A percentile compares a stretch with the other conserved stretches of the same genome.
Conservation (phyloP, 345 rosid species). For the Euclidium syriacum region DNA sequence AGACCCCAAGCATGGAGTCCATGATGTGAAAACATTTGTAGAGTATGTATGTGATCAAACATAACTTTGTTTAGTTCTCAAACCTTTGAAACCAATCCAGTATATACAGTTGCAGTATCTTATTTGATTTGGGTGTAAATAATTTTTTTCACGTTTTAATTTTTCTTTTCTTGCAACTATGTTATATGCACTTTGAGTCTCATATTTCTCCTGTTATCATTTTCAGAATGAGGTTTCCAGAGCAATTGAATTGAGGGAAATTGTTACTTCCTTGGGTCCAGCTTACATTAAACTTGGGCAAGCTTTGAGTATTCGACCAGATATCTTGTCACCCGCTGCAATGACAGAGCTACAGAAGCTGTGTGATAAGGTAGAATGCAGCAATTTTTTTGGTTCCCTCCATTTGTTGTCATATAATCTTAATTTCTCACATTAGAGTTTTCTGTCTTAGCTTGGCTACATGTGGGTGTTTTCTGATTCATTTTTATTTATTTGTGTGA, state of each 20-base stretch:
- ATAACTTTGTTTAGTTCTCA: neutral
- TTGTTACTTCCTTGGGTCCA: conserved; percentile 97
- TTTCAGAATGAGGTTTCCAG: conserved; percentile 92
- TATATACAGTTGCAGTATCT: neutral
- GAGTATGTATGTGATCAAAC: neutral
- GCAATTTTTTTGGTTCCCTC: neutral
- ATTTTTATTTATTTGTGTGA: conserved; percentile 36
- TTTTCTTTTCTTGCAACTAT: neutral
- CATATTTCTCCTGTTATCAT: conserved; percentile 5
- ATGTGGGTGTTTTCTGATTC: neutral
- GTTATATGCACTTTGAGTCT: neutral
- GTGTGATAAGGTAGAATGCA: conserved; percentile 76
- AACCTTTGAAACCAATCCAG: neutral
- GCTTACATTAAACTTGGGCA: conserved; percentile 98
- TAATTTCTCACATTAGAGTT: neutral
- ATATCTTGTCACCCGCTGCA: conserved; percentile 86
- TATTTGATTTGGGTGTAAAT: neutral
- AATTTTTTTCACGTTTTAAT: neutral
- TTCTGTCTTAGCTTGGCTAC: neutral
- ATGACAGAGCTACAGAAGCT: conserved; percentile 97
- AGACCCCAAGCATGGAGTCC: neutral
- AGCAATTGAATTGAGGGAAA: conserved; percentile 94
- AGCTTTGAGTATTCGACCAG: conserved; percentile 97
- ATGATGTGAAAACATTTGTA: neutral
- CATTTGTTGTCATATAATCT: neutral